phyloP scores from a whole-genome alignment of 2,329 filamentous ascomycete species.

The Macrophomina pseudophaseolina region DNA sequence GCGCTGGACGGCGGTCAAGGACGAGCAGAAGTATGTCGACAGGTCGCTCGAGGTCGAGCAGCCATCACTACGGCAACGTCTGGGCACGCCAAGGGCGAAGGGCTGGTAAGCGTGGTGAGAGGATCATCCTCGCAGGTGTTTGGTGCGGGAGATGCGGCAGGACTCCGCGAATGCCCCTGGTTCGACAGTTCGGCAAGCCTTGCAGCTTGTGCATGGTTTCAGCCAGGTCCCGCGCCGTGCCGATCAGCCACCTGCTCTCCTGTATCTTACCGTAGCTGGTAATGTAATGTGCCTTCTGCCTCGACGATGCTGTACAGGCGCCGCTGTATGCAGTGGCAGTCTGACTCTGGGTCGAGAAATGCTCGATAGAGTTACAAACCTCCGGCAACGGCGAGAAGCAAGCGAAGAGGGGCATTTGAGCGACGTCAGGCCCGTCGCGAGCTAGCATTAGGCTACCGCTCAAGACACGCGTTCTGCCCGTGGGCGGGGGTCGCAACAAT shows the following conservation, averaged over 20 bases:
- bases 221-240: slow-evolving; percentile 21
- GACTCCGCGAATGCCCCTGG: slow-evolving; percentile 14
- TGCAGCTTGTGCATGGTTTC: slow-evolving; percentile 21
- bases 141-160: slow-evolving; percentile 6
- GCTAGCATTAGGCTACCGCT: background rate
- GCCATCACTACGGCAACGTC: background rate
- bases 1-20: background rate
- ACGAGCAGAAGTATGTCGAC: background rate
- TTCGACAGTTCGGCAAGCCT: slow-evolving; percentile 11
- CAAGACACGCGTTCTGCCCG: background rate
- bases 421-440: background rate
- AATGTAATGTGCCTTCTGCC: slow-evolving; percentile 17
- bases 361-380: background rate
- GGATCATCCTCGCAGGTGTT: slow-evolving; percentile 15
- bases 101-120: slow-evolving; percentile 12
- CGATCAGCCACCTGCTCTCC: slow-evolving; percentile 16
- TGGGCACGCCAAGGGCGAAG: background rate
- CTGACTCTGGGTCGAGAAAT: background rate
- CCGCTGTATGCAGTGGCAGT: background rate
- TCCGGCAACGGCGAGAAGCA: background rate
- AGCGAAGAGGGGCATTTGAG: background rate
- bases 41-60: background rate
- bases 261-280: slow-evolving; percentile 20
- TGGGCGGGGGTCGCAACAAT: background rate
- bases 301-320: background rate